Evolutionary conservation across 2,329 filamentous ascomycete genomes (phyloP).

Genomic region (Hymenoscyphus infarciens): DNA sequence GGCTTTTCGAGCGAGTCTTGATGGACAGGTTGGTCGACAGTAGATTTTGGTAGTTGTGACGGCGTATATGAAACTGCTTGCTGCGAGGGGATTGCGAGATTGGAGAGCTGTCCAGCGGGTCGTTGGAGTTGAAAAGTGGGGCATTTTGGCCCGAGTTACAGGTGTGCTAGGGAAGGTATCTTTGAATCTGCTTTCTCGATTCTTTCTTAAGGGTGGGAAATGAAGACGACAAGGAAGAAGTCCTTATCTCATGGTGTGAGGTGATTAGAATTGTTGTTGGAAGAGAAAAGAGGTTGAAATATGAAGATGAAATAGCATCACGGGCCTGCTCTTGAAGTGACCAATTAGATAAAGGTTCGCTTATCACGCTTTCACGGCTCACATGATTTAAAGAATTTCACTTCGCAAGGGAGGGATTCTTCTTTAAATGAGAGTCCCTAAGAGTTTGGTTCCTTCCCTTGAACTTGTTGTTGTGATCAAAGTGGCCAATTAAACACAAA

Average conservation of each 20-base stretch:
- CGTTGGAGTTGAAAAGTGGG: conserved; percentile 20
- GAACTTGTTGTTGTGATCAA: neutral
- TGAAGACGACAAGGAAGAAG: neutral
- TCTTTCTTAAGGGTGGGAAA: too few relatives aligned
- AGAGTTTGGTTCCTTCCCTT: too few relatives aligned
- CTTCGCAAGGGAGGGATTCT: neutral
- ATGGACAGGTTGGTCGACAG: conserved; percentile 59
- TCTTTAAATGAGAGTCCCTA: neutral
- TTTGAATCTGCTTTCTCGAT: neutral
- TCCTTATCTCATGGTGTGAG: neutral
- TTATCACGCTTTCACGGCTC: neutral
- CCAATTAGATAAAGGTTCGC: neutral
- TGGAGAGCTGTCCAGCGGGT: conserved; percentile 30
- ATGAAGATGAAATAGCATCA: neutral
- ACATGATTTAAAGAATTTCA: neutral
- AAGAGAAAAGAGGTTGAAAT: neutral
- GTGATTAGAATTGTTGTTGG: neutral
- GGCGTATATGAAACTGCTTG: conserved; percentile 46
- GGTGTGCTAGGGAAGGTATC: neutral
- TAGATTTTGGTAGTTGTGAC: conserved; percentile 50
- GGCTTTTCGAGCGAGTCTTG: conserved; percentile 56
- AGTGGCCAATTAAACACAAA: neutral
- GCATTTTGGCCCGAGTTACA: neutral
- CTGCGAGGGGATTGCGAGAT: conserved; percentile 38
- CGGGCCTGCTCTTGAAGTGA: neutral